Evolutionary conservation across 306 rosid genomes (phyloP), one percentile per base, ranked within the genome.

Genomic region (Glycine tomentella): DNA sequence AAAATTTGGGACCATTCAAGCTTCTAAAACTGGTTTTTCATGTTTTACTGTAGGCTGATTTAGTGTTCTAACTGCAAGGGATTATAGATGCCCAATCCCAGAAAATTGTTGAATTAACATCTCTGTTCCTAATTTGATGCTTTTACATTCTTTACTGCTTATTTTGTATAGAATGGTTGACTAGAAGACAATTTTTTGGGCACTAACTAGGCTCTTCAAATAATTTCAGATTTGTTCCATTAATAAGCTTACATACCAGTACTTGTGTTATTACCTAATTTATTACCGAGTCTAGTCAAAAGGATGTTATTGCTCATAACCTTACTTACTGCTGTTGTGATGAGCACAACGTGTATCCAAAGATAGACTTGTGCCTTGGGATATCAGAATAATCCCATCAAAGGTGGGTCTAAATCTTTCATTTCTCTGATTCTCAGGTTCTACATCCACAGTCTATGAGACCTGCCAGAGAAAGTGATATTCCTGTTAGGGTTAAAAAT

Each of bases 371-470:
- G 31, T 36, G 52, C 42, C 51, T 52, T 78, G 55, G 6, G 58
- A 67, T 65, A 48, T 76, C 36, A 63, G 36, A 77, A 51, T 72
- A 50, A 73, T 84, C 55, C 56, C 56, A 7, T 40, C 31, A 17
- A 48, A n/a, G 59, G 52, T 1, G 16, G 64, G 59, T 15, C 44
- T 80, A 55, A 36, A 40, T 72, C 4, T 38, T 77, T 42, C 38
- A 53, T 76, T 73, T 80, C 66, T 83, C 57, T 58, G 72, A 80
- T 76, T 86, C 84, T 80, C 86, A 95, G 98, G 99, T 95, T 76
- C 81, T 95, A 86, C 99, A 95, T 88, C 99, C 99, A 6, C 99
- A 93, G 83, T 95, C 99, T 66, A 95, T 95, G 99, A 90, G 96
- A 83, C 99, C 99, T 53, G 98, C 99, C 33, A 91, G 98, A 86